Evolutionary conservation across 306 rosid species (phyloP).

Genomic region (Cercis canadensis): DNA sequence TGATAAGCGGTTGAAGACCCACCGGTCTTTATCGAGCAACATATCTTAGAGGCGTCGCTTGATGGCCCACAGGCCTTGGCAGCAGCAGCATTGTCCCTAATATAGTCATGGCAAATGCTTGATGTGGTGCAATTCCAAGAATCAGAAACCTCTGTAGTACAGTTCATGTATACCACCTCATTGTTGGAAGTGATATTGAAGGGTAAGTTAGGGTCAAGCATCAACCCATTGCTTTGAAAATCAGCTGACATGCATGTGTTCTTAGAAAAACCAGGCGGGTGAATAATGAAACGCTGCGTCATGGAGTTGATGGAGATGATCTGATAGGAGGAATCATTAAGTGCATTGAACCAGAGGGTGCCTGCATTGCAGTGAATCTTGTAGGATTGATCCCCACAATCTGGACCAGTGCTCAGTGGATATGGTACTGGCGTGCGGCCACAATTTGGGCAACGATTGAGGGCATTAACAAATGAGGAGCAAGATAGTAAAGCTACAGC

Average conservation of each 20-base stretch:
- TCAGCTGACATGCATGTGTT: slow-evolving; percentile 36
- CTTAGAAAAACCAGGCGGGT: slow-evolving; percentile 13
- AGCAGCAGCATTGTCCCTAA: slow-evolving; percentile 8
- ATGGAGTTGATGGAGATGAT: slow-evolving; percentile 42
- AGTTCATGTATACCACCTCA: slow-evolving; percentile 39
- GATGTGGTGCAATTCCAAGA: slow-evolving; percentile 36
- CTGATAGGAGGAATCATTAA: slow-evolving; percentile 35
- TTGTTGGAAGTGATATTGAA: slow-evolving; percentile 49
- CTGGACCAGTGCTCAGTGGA: slow-evolving; percentile 49
- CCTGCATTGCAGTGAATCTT: slow-evolving; percentile 35
- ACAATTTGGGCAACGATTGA: slow-evolving; percentile 39
- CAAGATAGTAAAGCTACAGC: not conserved
- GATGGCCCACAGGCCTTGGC: not conserved
- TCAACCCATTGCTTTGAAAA: slow-evolving; percentile 32
- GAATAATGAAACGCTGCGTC: slow-evolving; percentile 40
- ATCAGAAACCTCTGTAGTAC: slow-evolving; percentile 16
- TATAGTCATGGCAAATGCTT: slow-evolving; percentile 39
- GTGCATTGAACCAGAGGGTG: slow-evolving; percentile 40
- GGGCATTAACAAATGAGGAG: not conserved
- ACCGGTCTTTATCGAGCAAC: slow-evolving; percentile 40
- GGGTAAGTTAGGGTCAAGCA: slow-evolving; percentile 36
- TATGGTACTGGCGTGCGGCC: slow-evolving; percentile 42
- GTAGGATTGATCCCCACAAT: slow-evolving; percentile 48
- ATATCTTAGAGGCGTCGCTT: not conserved
- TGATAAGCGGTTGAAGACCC: slow-evolving; percentile 38